Conservation (phyloP, 2,329 filamentous ascomycete species). For the Neofusicoccum umdonicola region DNA sequence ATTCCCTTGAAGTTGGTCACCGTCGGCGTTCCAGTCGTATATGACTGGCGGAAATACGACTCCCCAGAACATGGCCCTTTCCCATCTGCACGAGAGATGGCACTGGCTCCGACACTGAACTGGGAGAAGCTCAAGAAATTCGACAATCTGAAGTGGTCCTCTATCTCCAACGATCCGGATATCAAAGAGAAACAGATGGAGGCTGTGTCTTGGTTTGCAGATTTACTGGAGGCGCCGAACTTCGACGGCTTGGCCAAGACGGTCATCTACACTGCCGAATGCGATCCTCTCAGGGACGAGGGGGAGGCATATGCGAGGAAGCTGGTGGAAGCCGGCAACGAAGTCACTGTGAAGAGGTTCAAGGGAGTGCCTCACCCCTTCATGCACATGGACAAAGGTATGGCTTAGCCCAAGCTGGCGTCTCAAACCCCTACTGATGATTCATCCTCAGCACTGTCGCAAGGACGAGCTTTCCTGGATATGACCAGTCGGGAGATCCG, state of each 20-base stretch:
- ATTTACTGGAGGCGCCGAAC: neutral
- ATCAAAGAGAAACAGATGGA: neutral
- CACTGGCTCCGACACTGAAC: neutral
- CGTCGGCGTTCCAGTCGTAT: neutral
- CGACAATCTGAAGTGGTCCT: neutral
- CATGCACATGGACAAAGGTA: slow-evolving; percentile 11
- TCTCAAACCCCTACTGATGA: neutral
- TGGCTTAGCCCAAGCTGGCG: too few relatives aligned
- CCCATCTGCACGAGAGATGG: neutral
- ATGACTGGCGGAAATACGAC: neutral
- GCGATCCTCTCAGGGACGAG: neutral
- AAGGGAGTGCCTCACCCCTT: neutral
- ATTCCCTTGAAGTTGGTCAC: neutral
- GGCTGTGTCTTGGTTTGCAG: neutral
- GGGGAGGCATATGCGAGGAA: neutral
- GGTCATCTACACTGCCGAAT: neutral
- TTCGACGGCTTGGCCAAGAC: neutral
- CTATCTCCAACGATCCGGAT: neutral
- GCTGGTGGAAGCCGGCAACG: neutral
- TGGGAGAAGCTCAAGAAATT: neutral
- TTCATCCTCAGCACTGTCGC: neutral
- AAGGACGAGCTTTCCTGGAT: neutral
- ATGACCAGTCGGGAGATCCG: neutral
- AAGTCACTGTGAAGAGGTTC: neutral
- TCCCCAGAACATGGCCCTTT: neutral